A percentile compares a stretch with the other conserved stretches of the same genome.
These are phyloP conservation scores for Vitis rotundifolia DNA, from an alignment of 164 flowering plant species.

Conservation along the genomic window DNA sequence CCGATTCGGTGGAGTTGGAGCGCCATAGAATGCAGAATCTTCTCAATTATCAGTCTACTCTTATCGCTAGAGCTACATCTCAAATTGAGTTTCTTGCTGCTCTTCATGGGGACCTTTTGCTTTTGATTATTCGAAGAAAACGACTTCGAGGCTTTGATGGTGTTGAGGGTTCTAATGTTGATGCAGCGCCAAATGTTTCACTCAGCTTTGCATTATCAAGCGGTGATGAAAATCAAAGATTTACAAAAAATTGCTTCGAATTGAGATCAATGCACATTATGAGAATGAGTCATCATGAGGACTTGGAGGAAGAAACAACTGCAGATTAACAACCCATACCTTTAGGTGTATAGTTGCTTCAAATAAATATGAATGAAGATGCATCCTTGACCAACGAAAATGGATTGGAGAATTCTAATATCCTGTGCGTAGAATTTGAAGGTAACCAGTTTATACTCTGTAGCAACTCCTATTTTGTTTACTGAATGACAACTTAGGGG, in stretches of 20 bases:
- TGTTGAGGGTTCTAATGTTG: constrained; percentile 17
- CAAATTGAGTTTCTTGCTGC: constrained; percentile 24
- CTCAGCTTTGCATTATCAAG: constrained; percentile 31
- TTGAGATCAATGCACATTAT: constrained; percentile 23
- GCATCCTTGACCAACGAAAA: constrained; percentile 28
- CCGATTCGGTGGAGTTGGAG: constrained; percentile 16
- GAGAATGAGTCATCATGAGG: constrained; percentile 21
- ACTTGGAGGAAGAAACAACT: constrained; percentile 28
- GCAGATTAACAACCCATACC: constrained; percentile 23
- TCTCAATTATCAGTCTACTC: constrained; percentile 26
- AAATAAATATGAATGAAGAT: constrained; percentile 31
- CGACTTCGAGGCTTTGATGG: constrained; percentile 24
- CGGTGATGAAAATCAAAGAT: constrained; percentile 27
- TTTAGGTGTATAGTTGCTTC: constrained; percentile 23
- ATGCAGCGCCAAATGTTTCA: constrained; percentile 25
- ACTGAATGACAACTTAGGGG: too few relatives aligned
- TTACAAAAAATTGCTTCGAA: constrained; percentile 16
- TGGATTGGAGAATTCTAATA: constrained; percentile 22
- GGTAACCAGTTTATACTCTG: constrained; percentile 10
- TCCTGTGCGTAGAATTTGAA: constrained; percentile 14
- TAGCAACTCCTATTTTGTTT: neutral
- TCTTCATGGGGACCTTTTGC: constrained; percentile 28
- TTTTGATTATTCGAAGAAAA: constrained; percentile 20
- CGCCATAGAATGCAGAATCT: constrained; percentile 29
- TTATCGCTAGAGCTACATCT: constrained; percentile 25